These are phyloP conservation scores for Fistulifera pelliculosa DNA, from an alignment of 108 stramenopile genomes.

Conservation along the genomic window DNA sequence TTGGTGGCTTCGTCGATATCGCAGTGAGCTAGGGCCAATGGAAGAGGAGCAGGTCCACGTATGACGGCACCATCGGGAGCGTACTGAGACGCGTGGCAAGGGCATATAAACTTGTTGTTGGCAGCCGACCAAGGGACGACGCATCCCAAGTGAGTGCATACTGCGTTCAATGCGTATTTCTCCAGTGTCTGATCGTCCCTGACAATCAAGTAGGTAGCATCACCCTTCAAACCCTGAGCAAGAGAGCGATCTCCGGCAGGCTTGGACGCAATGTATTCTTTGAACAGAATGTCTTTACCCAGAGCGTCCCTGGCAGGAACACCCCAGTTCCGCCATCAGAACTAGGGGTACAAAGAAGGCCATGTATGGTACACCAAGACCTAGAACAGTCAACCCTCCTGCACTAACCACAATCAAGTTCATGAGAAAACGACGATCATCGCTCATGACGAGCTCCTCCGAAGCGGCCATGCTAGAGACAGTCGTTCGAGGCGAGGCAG, in stretches of 20 bases:
- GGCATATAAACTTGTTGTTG: constrained; percentile 98
- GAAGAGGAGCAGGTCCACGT: constrained; percentile 94
- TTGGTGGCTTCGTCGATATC: constrained; percentile 70
- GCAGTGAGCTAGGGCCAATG: constrained; percentile 91
- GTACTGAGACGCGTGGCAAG: constrained; percentile 99
- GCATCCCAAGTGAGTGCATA: constrained; percentile 98
- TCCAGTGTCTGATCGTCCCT: constrained; percentile 89
- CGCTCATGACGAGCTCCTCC: constrained; percentile 89
- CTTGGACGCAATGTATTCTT: constrained; percentile 85
- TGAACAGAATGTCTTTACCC: constrained; percentile 82
- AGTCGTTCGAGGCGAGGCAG: not conserved
- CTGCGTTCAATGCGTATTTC: constrained; percentile 77
- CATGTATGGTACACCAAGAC: constrained; percentile 91
- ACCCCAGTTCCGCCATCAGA: constrained; percentile 76
- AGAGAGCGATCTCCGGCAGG: constrained; percentile 81
- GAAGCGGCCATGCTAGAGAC: constrained; percentile 47
- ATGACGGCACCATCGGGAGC: constrained; percentile 88
- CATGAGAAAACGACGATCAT: constrained; percentile 93
- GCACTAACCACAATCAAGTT: constrained; percentile 92
- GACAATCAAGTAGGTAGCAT: constrained; percentile 92
- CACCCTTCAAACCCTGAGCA: constrained; percentile 96
- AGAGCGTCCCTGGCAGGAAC: constrained; percentile 87
- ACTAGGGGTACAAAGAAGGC: constrained; percentile 91
- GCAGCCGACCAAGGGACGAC: constrained; percentile 97
- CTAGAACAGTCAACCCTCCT: constrained; percentile 81